These are phyloP conservation scores for Nepenthes mirabilis DNA, from an alignment of 148 eudicot species.

Conservation along the genomic window DNA sequence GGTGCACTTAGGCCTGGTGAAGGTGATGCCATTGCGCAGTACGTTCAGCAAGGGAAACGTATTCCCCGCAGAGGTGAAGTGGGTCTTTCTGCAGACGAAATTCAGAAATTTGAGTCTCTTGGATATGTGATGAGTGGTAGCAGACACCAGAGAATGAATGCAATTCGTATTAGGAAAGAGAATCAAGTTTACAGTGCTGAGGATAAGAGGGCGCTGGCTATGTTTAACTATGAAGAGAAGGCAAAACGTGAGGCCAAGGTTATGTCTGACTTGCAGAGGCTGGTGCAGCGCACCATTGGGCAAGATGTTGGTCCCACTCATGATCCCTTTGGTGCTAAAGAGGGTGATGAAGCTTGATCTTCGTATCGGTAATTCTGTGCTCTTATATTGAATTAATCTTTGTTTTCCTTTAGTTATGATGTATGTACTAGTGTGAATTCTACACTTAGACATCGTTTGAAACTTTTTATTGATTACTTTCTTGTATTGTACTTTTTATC, in stretches of 20 bases:
- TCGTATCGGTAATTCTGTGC: neutral
- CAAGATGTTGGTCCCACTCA: slow-evolving; percentile 69
- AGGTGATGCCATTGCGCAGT: slow-evolving; percentile 98
- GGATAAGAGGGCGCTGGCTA: slow-evolving; percentile 93
- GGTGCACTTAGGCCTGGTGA: slow-evolving; percentile 99
- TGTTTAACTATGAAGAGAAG: slow-evolving; percentile 96
- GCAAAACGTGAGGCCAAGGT: slow-evolving; percentile 88
- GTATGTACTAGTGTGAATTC: no score
- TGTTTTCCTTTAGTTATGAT: no score
- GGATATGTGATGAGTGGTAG: slow-evolving; percentile 99
- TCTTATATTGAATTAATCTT: no score
- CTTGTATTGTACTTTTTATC: no score
- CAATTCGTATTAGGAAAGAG: slow-evolving; percentile 97
- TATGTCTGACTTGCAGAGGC: slow-evolving; percentile 84
- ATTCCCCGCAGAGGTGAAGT: slow-evolving; percentile 99
- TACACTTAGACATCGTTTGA: no score
- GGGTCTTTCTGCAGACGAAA: slow-evolving; percentile 95
- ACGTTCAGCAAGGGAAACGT: slow-evolving; percentile 99
- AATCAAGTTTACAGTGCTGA: slow-evolving; percentile 99
- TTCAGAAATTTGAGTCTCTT: slow-evolving; percentile 66
- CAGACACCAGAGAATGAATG: slow-evolving; percentile 99
- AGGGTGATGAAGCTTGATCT: slow-evolving; percentile 44
- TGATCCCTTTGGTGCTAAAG: slow-evolving; percentile 83
- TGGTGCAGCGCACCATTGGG: slow-evolving; percentile 84
- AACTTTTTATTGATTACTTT: no score